Evolutionary conservation across 345 rosid genomes (phyloP).

Genomic region (Physaria fendleri): DNA sequence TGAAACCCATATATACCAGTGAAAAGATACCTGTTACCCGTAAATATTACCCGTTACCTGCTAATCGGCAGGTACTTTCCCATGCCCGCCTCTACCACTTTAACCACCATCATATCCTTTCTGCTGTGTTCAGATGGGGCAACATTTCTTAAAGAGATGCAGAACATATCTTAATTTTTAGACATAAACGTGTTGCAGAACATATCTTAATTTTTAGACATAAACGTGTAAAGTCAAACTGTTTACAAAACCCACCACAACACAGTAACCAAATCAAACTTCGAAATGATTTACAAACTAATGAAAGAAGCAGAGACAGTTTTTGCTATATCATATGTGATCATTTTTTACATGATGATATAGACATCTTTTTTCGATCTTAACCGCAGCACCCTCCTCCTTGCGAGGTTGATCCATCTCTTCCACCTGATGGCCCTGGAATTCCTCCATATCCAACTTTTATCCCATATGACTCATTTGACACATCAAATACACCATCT

Average conservation of each 20-base stretch:
- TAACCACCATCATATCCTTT: neutral
- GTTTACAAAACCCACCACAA: conserved; percentile 8
- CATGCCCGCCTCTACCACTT: too few species aligned
- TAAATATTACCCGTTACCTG: too few species aligned
- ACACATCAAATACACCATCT: conserved; percentile 97
- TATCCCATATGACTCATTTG: conserved; percentile 95
- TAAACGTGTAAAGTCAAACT: conserved; percentile 3
- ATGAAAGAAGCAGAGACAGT: conserved; percentile 6
- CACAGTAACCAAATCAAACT: conserved; percentile 12
- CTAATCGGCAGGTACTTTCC: too few species aligned
- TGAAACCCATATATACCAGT: too few species aligned
- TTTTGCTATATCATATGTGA: conserved; percentile 16
- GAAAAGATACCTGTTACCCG: too few species aligned
- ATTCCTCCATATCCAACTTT: conserved; percentile 97
- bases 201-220: conserved; percentile 2
- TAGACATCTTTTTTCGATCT: conserved; percentile 20
- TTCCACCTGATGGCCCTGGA: conserved; percentile 89
- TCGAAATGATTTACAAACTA: conserved; percentile 25
- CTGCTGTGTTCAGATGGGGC: neutral
- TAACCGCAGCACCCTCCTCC: conserved; percentile 87
- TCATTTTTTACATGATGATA: conserved; percentile 8
- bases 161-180: neutral
- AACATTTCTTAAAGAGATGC: neutral
- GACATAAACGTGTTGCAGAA: neutral
- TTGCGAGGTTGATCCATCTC: conserved; percentile 75